Conservation (phyloP, 345 rosid species). For the Aquilaria malaccensis region DNA sequence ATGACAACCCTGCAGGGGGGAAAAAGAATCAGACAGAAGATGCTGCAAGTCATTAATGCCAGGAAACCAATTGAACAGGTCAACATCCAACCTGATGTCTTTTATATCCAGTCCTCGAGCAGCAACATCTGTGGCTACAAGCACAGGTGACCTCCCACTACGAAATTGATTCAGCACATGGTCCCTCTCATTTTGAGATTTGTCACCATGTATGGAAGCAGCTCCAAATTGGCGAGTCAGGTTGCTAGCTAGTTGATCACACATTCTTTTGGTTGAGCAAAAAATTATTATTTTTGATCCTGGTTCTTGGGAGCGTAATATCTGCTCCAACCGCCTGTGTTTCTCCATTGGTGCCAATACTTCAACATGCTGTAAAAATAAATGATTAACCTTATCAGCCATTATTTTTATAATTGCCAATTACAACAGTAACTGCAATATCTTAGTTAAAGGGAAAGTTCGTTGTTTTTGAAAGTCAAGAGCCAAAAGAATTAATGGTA, state of each 20-base stretch:
- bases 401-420: background rate
- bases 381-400: background rate
- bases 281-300: slow-evolving; percentile 69
- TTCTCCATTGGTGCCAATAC: slow-evolving; percentile 76
- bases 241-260: slow-evolving; percentile 71
- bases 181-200: slow-evolving; percentile 75
- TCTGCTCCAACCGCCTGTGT: slow-evolving; percentile 87
- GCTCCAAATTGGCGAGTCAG: slow-evolving; percentile 63
- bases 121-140: slow-evolving; percentile 85
- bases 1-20: slow-evolving; percentile 60
- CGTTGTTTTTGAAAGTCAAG: no score
- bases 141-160: slow-evolving; percentile 61
- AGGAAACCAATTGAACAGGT: background rate
- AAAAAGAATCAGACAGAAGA: background rate
- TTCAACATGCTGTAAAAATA: slow-evolving; percentile 59
- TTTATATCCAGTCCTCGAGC: slow-evolving; percentile 86
- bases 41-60: background rate
- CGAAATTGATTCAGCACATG: slow-evolving; percentile 62
- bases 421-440: background rate
- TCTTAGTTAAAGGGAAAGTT: no score
- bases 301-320: slow-evolving; percentile 77
- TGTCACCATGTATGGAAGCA: slow-evolving; percentile 81
- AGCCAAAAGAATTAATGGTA: no score
- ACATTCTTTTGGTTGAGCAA: slow-evolving; percentile 81
- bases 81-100: slow-evolving; percentile 69